A percentile compares a stretch with the other conserved stretches of the same genome.
These are phyloP conservation scores for Spathaspora arborariae DNA, from an alignment of 805 yeast genomes.

Conservation along the genomic window DNA sequence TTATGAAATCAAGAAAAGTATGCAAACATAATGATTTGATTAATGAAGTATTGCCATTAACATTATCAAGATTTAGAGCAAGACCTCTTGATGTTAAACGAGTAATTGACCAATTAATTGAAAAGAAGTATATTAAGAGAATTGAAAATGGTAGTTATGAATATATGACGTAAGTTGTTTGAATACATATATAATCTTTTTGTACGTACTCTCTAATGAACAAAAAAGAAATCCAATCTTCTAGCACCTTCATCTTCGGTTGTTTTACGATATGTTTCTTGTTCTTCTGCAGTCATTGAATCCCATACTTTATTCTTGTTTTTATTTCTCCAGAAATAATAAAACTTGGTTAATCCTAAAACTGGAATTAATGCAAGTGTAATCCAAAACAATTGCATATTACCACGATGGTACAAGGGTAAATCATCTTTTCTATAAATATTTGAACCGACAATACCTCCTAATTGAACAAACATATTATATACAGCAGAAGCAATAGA, in stretches of 20 bases:
- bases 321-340: constrained; percentile 41
- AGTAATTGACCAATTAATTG: constrained; percentile 80
- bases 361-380: constrained; percentile 28
- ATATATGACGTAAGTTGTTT: constrained; percentile 41
- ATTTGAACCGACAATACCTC: constrained; percentile 50
- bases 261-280: constrained; percentile 39
- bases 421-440: constrained; percentile 55
- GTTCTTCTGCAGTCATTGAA: constrained; percentile 44
- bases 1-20: constrained; percentile 89
- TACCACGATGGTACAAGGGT: constrained; percentile 61
- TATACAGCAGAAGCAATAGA: constrained; percentile 64
- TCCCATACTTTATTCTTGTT: constrained; percentile 49
- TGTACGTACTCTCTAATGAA: constrained; percentile 15
- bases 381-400: constrained; percentile 36
- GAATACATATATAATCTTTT: background rate
- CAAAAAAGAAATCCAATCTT: constrained; percentile 48
- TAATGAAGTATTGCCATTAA: constrained; percentile 84
- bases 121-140: constrained; percentile 80
- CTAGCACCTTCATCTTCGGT: constrained; percentile 55
- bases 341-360: constrained; percentile 27
- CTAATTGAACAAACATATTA: constrained; percentile 62
- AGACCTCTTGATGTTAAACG: constrained; percentile 81
- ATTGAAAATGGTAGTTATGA: constrained; percentile 70
- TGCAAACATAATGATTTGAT: constrained; percentile 76
- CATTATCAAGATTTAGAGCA: constrained; percentile 80